Evolutionary conservation across 1,284 basidiomycete species (phyloP).

Genomic region (Cryptococcus maquisensis): DNA sequence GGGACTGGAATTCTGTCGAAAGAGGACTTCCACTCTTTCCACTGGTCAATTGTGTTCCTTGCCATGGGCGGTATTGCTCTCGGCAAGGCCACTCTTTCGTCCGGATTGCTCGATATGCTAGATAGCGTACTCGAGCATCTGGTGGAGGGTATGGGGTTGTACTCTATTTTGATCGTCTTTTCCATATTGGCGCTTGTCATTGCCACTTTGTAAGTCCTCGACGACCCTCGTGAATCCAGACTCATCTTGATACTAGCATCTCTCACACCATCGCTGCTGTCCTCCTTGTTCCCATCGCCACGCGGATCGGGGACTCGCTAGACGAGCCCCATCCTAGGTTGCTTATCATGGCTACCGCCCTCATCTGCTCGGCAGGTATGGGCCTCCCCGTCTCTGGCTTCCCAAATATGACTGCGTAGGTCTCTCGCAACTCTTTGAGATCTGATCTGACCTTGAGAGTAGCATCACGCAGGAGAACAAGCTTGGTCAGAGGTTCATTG

Average conservation of each 20-base stretch:
- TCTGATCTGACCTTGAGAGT: not conserved
- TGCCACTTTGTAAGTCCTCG: conserved; percentile 47
- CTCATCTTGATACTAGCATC: conserved; percentile 51
- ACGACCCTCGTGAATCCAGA: not conserved
- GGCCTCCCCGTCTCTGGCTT: conserved; percentile 97
- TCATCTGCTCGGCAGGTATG: conserved; percentile 95
- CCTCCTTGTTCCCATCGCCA: conserved; percentile 90
- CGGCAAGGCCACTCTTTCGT: conserved; percentile 87
- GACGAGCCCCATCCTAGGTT: conserved; percentile 66
- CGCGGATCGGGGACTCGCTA: conserved; percentile 77
- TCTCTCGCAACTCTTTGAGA: conserved; percentile 21
- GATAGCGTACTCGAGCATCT: conserved; percentile 65
- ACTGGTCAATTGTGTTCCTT: conserved; percentile 87
- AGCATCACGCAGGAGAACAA: conserved; percentile 94
- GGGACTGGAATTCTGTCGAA: conserved; percentile 90
- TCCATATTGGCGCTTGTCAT: conserved; percentile 80
- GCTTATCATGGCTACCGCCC: conserved; percentile 79
- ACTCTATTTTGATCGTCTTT: conserved; percentile 78
- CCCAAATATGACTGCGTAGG: conserved; percentile 91
- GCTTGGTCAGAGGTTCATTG: conserved; percentile 79
- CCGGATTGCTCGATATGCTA: conserved; percentile 76
- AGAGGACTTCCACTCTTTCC: conserved; percentile 93
- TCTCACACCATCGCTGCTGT: conserved; percentile 96
- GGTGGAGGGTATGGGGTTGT: conserved; percentile 69
- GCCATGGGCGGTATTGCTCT: conserved; percentile 99